Evolutionary conservation across 2,329 filamentous ascomycete genomes (phyloP), one percentile per base, ranked within the genome.

Genomic region (Apiospora phragmitis): DNA sequence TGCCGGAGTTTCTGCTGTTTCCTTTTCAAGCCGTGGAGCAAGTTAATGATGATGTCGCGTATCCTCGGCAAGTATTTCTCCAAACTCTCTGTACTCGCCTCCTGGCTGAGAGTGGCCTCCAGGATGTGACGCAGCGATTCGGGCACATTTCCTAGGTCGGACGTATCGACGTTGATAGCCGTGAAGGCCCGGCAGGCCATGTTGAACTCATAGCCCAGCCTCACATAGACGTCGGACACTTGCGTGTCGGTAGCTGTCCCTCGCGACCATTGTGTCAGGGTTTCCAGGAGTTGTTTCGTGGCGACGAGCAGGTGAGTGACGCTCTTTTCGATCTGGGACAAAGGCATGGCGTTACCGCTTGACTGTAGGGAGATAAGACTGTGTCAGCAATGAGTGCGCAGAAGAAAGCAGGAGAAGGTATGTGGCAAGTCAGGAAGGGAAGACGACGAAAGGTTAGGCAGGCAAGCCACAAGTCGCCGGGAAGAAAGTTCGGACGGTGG

Each of bases 271-370:
- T 97, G 93, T 65, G 96, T 99, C 73, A 99, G 87, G 7, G 95
- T 99, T 85, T 99, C 96, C 73, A 99, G 91, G 2, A 99, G 91
- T 83, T 98, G 95, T 81, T 99, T 99, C 43, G 96, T 99, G 45
- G 96, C 96, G 75, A 99, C 95, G 45, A 99, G 91, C 62, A 99
- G 92, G 80, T 99, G 96, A 14, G 95, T 98, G 74, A 99, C 96
- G 80, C 95, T 98, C 86, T 98, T 98, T 85, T 99, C 96, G 82
- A 99, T 99, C 82, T 97, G 95, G 68, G 95, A 98, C 75, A 99
- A 88, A 76, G 88, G 88, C 78, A 89, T 94, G 86, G 86, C 93
- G 85, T 85, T 91, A 85, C 82, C 90, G 85, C 92, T 93, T 45
- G 67, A 68, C 67, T 68, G 45, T 55, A 35, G 45, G 32, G 32